Conservation (phyloP, 176 grass and related monocot genomes). For the Cenchrus purpureus region DNA sequence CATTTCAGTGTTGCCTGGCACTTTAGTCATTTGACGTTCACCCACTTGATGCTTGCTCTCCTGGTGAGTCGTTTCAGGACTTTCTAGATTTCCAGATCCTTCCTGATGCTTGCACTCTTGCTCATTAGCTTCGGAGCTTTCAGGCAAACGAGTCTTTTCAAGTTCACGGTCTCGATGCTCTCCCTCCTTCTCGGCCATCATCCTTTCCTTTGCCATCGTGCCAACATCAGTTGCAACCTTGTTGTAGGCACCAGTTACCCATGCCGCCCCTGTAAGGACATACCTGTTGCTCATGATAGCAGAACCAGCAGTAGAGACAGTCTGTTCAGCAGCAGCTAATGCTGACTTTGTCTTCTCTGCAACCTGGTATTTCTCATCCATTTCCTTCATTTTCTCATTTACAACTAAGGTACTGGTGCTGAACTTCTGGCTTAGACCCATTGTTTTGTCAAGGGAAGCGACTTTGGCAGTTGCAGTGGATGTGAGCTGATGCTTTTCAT, state of each 20-base stretch:
- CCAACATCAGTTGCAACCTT: constrained; percentile 56
- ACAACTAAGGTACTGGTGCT: constrained; percentile 55
- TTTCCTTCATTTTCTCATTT: constrained; percentile 86
- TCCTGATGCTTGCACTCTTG: constrained; percentile 40
- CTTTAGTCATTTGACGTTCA: not conserved
- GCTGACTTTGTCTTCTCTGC: constrained; percentile 83
- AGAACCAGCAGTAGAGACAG: constrained; percentile 66
- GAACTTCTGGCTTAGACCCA: constrained; percentile 82
- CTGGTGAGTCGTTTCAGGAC: not conserved
- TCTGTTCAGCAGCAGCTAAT: constrained; percentile 74
- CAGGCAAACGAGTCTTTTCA: constrained; percentile 1
- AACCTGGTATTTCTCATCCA: constrained; percentile 91
- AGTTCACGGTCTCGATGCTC: constrained; percentile 22
- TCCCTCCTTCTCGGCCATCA: constrained; percentile 47
- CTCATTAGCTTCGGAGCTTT: not conserved
- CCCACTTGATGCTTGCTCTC: constrained; percentile 3
- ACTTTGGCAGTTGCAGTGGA: constrained; percentile 76
- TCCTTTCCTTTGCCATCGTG: constrained; percentile 52
- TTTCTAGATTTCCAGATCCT: constrained; percentile 14
- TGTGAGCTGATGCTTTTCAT: constrained; percentile 75
- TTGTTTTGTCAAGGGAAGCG: constrained; percentile 56
- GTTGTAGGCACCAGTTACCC: constrained; percentile 79
- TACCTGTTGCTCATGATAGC: constrained; percentile 83
- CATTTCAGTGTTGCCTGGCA: constrained; percentile 20
- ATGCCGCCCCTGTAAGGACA: constrained; percentile 64